Evolutionary conservation across 202 grass and related monocot genomes (phyloP), one percentile per base, ranked within the genome.

Genomic region (Saccharum hybrid): DNA sequence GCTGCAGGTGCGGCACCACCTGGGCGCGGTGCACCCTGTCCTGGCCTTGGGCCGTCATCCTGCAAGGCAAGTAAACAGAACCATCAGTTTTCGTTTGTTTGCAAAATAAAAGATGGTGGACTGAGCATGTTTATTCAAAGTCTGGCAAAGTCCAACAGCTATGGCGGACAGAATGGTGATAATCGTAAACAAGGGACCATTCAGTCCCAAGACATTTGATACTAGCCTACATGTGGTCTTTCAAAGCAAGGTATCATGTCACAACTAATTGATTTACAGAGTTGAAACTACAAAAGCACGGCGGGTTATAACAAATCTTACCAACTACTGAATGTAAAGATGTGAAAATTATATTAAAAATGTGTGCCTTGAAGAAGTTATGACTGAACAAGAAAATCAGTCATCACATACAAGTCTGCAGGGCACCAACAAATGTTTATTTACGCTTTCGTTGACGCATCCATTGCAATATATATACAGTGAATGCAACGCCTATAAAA

Each of bases 401-500:
- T 57, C 61, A 83, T 77, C 15, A 71, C 6, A 79, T 0, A 37
- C 21, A 77, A 46, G 33, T 64, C 83, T 63, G 84, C 69, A 88
- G 45, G 86, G 80, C 79, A 87, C 84, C 73, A 86, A 71, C 68
- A 90, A 51, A 84, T 89, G 63, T 82, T 82, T 1, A 82, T 97
- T 11, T 97, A 67, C 57, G 79, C 88, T 90, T 90, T 82, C 49
- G 67, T 90, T 86, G 79, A 90, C 88, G 18, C 88, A 86, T 86
- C 74, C 88, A 90, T 78, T 90, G 83, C 49, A 78, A 60, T 30
- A 74, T 22, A 63, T 79, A 75, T 51, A 72, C 82, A 83, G 80
- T 74, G 75, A 88, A 93, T 79, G 89, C 89, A 93, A 93, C 91
- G 84, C 94, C 88, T 91, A 79, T 86, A 90, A 93, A 89, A 86